Base-by-base conservation (phyloP, 139 green algal genomes). In the Closterium sp. region DNA sequence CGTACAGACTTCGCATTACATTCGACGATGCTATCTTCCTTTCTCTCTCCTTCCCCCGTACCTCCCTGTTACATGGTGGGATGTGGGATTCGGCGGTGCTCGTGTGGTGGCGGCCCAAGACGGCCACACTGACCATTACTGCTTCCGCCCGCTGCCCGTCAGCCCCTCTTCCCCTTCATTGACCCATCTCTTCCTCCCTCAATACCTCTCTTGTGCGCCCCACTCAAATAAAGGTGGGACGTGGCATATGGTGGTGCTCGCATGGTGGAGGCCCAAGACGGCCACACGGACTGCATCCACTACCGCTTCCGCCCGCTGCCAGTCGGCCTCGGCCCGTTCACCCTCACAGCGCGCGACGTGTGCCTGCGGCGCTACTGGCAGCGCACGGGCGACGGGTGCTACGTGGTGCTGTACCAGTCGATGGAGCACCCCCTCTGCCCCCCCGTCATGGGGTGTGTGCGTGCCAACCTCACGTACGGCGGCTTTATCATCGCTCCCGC, bases 331-430 rank as follows among this genome's bases (percentile, higher is more conserved):
- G 84, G 84, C 21, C 31, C 84, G 12, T 36, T 35, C 84, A 9
- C 25, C 31, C 31, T 88, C 21, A 28, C 31, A 28, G 30, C 30
- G 31, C 84, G 84, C 84, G 84, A 88, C 84, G 30, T 88, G 84
- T 88, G 84, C 84, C 84, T 88, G 84, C 84, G 84, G 30, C 84
- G 84, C 84, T 88, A 88, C 84, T 88, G 84, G 84, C 31, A 88
- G 84, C 31, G 32, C 30, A 30, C 31, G 3, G 84, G 4, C 10
- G 84, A 88, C 84, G 84, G 84, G 10, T 88, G 31, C 84, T 88
- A 88, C 84, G 31, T 88, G 31, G 84, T 88, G 1, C 84, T 88
- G 0, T 88, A 43, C 33, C 84, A 88, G 2, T 88, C 84, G 12
- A 88, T 88, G 84, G 84, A 88, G 84, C 84, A 88, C 84, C 31